Conservation (phyloP, 768 basidiomycete species). For the Trametes punicea region DNA sequence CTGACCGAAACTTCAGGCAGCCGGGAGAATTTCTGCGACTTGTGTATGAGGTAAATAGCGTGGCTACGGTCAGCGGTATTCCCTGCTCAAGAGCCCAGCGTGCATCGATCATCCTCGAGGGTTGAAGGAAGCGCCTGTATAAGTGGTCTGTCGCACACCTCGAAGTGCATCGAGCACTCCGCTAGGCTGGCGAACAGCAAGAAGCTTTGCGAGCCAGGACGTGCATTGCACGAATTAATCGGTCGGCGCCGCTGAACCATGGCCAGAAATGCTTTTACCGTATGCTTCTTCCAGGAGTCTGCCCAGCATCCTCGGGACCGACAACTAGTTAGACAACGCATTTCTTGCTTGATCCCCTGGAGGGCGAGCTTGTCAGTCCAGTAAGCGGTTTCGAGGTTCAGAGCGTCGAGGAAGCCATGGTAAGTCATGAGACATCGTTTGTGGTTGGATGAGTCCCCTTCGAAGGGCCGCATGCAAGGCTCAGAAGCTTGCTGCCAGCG, state of each 20-base stretch:
- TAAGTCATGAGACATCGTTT: not conserved
- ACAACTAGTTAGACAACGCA: too few species aligned
- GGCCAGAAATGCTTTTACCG: conserved; percentile 17
- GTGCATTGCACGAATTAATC: conserved; percentile 21
- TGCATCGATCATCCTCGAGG: conserved; percentile 20
- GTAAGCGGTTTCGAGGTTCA: not conserved
- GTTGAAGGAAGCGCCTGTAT: conserved; percentile 21
- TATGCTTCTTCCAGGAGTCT: conserved; percentile 18
- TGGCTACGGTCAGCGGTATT: conserved; percentile 19
- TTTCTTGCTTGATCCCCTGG: not conserved
- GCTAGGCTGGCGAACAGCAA: conserved; percentile 2
- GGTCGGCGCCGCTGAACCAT: conserved; percentile 19
- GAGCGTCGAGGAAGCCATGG: too few species aligned
- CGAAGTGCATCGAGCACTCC: conserved; percentile 18
- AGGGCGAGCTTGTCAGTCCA: not conserved
- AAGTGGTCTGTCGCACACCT: conserved; percentile 19
- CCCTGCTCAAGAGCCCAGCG: conserved; percentile 20
- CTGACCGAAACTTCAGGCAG: too few species aligned
- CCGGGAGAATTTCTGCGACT: too few species aligned
- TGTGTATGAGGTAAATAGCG: not conserved
- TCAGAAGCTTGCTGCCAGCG: not conserved
- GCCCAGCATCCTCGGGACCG: conserved; percentile 12
- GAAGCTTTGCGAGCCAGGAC: conserved; percentile 20
- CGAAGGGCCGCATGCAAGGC: conserved; percentile 9
- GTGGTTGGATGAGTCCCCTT: not conserved